Base-by-base conservation (phyloP, 2,329 filamentous ascomycete genomes). In the Graphiopsis chlorocephala region DNA sequence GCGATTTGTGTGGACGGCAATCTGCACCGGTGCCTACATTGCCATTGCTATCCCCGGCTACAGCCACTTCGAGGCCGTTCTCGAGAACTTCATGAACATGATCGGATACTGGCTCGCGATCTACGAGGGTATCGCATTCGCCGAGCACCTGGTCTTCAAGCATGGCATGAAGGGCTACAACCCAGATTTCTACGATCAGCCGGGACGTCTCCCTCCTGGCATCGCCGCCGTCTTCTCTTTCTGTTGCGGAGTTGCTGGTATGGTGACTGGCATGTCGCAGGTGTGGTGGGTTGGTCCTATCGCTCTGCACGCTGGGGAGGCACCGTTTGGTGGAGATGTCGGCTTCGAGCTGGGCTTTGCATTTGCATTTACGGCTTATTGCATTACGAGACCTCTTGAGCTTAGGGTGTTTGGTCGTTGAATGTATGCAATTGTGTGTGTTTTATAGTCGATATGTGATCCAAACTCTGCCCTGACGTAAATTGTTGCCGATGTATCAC, bases 41-140 rank as follows among this genome's bases (percentile, higher is more conserved):
- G 88, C 85, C 26, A 87, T 92, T 70, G 85, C 88, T 10, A 89
- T 92, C 61, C 88, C 88, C 0, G 90, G 88, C 1, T 91, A 90
- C 78, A 78, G 77, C 4, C 81, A 88, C 72, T 91, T 91, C 74
- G 85, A 87, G 68, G 73, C 75, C 7, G 83, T 89, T 3, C 81
- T 92, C 15, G 84, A 89, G 73, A 89, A 90, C 76, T 90, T 92
- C 77, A 90, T 92, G 86, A 73, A 71, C 67, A 76, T 72, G 66
- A 72, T 77, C 71, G 85, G 85, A 2, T 92, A 92, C 79, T 92
- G 90, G 89, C 82, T 92, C 1, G 86, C 88, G 56, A 90, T 92
- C 70, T 92, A 92, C 78, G 84, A 86, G 68, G 88, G 85, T 55
- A 85, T 92, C 67, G 80, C 85, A 0, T 74, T 91, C 20, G 79